phyloP scores from a whole-genome alignment of 176 grass and related monocot species.

The Luzula sylvatica region DNA sequence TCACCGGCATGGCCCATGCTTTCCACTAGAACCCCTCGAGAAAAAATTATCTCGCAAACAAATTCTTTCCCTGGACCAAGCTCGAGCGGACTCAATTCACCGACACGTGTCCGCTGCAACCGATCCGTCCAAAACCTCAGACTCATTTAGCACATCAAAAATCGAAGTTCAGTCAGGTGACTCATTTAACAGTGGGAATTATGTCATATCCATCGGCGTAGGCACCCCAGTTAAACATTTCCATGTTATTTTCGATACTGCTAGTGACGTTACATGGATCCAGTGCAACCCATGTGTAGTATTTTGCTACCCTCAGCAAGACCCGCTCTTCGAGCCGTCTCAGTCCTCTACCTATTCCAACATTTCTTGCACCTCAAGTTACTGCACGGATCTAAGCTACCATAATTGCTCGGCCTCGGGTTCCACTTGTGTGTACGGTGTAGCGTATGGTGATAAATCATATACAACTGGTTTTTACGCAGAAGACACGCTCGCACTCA shows the following conservation, averaged over 20 bases:
- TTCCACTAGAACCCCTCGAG: not conserved
- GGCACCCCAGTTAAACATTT: constrained; percentile 15
- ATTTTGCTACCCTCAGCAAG: constrained; percentile 18
- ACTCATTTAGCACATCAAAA: not conserved
- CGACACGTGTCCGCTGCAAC: not conserved
- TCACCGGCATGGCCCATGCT: constrained; percentile 8
- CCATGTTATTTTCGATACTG: constrained; percentile 26
- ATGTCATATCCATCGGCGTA: constrained; percentile 28
- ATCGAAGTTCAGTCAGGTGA: constrained; percentile 1
- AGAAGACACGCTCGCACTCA: constrained; percentile 14
- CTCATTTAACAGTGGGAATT: constrained; percentile 7
- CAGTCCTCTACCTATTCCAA: constrained; percentile 21
- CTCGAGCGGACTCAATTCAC: constrained; percentile 18
- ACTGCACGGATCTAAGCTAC: not conserved
- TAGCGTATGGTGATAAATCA: constrained; percentile 20
- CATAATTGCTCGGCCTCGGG: not conserved
- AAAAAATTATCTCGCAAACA: not conserved
- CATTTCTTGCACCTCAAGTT: constrained; percentile 15
- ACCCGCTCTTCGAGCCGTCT: constrained; percentile 24
- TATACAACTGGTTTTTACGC: not conserved
- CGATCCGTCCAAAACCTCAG: not conserved
- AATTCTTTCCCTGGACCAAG: constrained; percentile 1
- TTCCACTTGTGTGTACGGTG: constrained; percentile 7
- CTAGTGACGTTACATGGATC: constrained; percentile 23
- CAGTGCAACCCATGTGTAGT: constrained; percentile 18